Evolutionary conservation across 2,329 filamentous ascomycete genomes (phyloP), one percentile per base, ranked within the genome.

Genomic region (Pseudocercospora crystallina): DNA sequence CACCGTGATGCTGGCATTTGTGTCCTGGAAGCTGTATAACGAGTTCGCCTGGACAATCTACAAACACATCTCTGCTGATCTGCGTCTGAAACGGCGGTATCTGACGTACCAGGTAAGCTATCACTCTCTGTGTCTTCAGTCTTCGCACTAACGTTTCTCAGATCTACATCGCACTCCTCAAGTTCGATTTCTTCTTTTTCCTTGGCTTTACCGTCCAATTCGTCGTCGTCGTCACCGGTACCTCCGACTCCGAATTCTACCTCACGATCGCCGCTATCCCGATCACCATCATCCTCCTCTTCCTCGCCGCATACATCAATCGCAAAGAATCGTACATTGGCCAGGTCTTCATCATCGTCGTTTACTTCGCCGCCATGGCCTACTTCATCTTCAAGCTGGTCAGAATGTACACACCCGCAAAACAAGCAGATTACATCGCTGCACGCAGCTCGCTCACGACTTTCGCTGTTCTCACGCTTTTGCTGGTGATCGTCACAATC

Each of bases 151-250:
- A 65, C 56, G 30, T 12, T 34, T 30, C 8, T 5, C 56, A 96
- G 91, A 91, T 99, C 70, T 99, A 96, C 73, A 96, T 99, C 65
- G 90, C 94, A 33, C 81, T 99, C 9, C 81, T 99, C 59, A 99
- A 99, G 73, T 99, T 99, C 71, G 94, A 99, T 74, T 97, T 99
- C 74, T 99, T 99, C 83, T 97, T 99, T 79, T 99, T 99, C 80
- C 83, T 99, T 43, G 94, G 92, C 47, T 99, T 99, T 71, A 97
- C 94, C 5, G 89, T 99, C 40, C 94, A 99, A 68, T 99, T 99
- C 71, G 92, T 99, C 62, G 87, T 97, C 52, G 90, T 99, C 53
- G 90, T 97, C 50, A 80, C 77, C 53, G 76, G 81, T 58, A 79
- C 77, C 20, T 80, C 80, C 41, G 81, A 86, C 56, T 76, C 83